Conservation (phyloP, 345 rosid species). For the Salix caprea region DNA sequence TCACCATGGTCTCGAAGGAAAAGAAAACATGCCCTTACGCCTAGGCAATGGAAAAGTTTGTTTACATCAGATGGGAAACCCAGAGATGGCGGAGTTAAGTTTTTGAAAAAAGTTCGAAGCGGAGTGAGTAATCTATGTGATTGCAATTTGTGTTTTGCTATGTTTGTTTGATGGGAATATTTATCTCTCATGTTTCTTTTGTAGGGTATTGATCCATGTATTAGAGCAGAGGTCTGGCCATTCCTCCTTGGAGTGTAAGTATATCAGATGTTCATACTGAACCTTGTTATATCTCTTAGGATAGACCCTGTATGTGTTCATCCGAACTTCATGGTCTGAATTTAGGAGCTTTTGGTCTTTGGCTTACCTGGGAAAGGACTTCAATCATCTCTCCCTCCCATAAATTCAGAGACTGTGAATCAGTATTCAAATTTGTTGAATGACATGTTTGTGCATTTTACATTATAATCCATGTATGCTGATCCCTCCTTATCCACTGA, state of each 20-base stretch:
- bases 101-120: conserved; percentile 84
- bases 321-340: not conserved
- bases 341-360: not conserved
- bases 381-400: not conserved
- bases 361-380: not conserved
- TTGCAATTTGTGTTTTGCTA: not conserved
- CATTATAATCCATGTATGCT: not conserved
- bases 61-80: conserved; percentile 74
- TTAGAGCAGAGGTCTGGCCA: conserved; percentile 93
- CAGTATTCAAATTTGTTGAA: not conserved
- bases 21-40: conserved; percentile 64
- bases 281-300: not conserved
- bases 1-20: conserved; percentile 91
- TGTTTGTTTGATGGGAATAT: conserved; percentile 7
- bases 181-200: conserved; percentile 19
- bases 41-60: conserved; percentile 67
- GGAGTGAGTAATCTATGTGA: conserved; percentile 54
- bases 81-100: conserved; percentile 64
- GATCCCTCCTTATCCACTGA: not conserved
- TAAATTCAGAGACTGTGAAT: not conserved
- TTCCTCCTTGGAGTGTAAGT: conserved; percentile 98
- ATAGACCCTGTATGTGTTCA: not conserved
- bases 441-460: not conserved
- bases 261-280: not conserved
- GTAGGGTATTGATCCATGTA: conserved; percentile 87